Conservation (phyloP, 768 basidiomycete genomes). For the Tulasnella sp. region DNA sequence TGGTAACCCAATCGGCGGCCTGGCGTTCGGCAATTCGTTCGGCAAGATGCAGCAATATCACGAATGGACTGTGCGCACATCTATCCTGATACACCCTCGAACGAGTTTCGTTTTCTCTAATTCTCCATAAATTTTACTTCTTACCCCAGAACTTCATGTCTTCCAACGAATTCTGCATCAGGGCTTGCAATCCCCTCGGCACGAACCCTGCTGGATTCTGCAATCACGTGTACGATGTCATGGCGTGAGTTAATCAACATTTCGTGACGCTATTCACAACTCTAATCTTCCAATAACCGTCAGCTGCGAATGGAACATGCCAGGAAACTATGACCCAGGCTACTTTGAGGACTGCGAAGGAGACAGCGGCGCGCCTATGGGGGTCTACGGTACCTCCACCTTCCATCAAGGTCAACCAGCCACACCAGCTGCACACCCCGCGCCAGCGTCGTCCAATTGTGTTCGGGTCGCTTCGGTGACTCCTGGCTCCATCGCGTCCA, state of each 20-base stretch:
- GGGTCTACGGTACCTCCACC: slow-evolving; percentile 32
- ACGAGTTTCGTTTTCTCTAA: no score
- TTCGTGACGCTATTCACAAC: neutral
- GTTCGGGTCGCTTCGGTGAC: slow-evolving; percentile 40
- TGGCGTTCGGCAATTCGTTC: slow-evolving; percentile 34
- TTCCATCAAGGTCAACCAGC: slow-evolving; percentile 29
- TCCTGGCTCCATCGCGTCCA: slow-evolving; percentile 18
- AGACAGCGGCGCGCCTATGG: slow-evolving; percentile 32
- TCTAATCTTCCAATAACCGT: neutral
- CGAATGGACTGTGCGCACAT: slow-evolving; percentile 33
- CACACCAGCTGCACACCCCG: slow-evolving; percentile 35
- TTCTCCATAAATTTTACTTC: neutral
- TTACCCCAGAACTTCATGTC: slow-evolving; percentile 29
- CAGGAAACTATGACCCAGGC: slow-evolving; percentile 30
- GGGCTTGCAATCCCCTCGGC: slow-evolving; percentile 28
- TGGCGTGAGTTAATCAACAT: slow-evolving; percentile 24
- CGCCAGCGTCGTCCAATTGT: slow-evolving; percentile 54
- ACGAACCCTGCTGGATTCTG: slow-evolving; percentile 30
- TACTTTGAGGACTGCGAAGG: slow-evolving; percentile 37
- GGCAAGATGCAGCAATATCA: slow-evolving; percentile 33
- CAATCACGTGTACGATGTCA: slow-evolving; percentile 34
- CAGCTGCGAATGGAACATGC: slow-evolving; percentile 23
- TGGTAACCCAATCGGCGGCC: slow-evolving; percentile 31
- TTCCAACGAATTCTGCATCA: slow-evolving; percentile 35
- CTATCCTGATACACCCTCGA: no score